phyloP scores from a whole-genome alignment of 2,329 filamentous ascomycete genomes.

The Coniochaeta prunicola region DNA sequence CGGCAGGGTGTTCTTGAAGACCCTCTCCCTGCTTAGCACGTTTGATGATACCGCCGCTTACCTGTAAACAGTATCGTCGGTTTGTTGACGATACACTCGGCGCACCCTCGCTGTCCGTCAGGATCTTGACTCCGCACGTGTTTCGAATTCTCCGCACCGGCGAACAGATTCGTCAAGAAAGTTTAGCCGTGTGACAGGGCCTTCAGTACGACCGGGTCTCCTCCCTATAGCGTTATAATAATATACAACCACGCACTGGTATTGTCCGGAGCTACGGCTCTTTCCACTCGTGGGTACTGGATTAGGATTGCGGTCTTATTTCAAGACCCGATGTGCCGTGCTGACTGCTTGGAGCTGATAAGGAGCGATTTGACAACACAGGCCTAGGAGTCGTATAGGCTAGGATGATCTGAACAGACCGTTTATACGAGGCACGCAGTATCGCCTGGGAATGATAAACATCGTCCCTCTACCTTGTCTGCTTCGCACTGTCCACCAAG shows the following conservation, averaged over 20 bases:
- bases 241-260: not conserved
- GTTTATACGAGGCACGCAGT: not conserved
- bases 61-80: no score
- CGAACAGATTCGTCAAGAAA: not conserved
- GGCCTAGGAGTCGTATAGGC: not conserved
- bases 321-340: not conserved
- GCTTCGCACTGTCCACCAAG: not conserved
- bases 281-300: not conserved
- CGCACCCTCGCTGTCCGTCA: no score
- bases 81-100: no score
- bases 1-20: no score
- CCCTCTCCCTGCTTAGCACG: no score
- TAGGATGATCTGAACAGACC: not conserved
- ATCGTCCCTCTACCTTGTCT: not conserved
- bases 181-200: not conserved
- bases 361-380: not conserved
- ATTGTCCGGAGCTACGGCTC: not conserved
- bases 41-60: no score
- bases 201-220: not conserved
- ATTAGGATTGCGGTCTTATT: not conserved
- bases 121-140: no score
- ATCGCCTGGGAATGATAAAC: no score
- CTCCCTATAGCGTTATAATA: not conserved
- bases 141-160: not conserved
- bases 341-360: not conserved